Conservation (phyloP, 768 basidiomycete species). For the Scleroderma bovista region DNA sequence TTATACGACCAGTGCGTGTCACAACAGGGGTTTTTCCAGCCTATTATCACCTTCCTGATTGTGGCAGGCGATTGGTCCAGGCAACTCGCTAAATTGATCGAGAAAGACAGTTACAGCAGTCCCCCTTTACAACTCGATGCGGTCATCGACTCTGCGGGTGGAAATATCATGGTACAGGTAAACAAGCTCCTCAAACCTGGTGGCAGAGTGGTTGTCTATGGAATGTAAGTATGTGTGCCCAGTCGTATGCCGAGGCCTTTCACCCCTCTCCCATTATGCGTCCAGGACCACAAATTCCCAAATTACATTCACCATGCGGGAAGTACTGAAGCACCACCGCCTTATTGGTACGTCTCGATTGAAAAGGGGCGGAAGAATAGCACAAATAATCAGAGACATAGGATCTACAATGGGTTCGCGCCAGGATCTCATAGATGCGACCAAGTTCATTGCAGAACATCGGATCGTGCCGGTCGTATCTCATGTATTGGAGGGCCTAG, state of each 20-base stretch:
- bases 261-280: conserved; percentile 1
- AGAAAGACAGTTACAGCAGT: conserved; percentile 22
- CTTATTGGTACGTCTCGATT: conserved; percentile 51
- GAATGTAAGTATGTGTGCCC: conserved; percentile 43
- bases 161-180: conserved; percentile 51
- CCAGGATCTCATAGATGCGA: conserved; percentile 67
- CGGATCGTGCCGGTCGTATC: conserved; percentile 67
- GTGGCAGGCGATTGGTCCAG: conserved; percentile 49
- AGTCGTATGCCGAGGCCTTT: neutral
- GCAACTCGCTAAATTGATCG: conserved; percentile 41
- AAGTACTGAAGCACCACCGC: conserved; percentile 69
- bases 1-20: conserved; percentile 57
- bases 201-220: conserved; percentile 58
- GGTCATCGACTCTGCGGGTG: conserved; percentile 68
- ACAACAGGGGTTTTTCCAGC: neutral
- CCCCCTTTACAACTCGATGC: conserved; percentile 39
- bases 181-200: conserved; percentile 49
- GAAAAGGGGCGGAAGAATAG: conserved; percentile 1
- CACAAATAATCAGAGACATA: conserved; percentile 23
- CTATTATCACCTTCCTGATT: neutral
- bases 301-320: conserved; percentile 69
- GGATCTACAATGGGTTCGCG: conserved; percentile 85
- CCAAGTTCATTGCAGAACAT: conserved; percentile 60
- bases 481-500: conserved; percentile 62
- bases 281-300: conserved; percentile 56